Conservation (phyloP, 2,329 filamentous ascomycete genomes). For the Venturiaceae sp. region DNA sequence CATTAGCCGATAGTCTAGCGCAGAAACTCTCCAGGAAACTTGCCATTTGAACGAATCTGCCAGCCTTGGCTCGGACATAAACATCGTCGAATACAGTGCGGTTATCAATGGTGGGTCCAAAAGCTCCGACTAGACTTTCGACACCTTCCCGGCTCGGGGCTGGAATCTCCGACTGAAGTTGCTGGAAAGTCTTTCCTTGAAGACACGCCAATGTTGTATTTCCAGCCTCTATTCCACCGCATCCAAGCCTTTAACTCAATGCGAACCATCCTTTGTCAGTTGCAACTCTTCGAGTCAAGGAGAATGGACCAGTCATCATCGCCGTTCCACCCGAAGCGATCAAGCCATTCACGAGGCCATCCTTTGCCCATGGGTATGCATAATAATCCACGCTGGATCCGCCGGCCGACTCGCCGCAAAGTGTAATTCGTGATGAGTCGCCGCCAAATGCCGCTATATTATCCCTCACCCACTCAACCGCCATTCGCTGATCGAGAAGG, state of each 20-base stretch:
- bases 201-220: background rate
- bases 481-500: slow-evolving; percentile 28
- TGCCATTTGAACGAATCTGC: background rate
- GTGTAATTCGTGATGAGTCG: slow-evolving; percentile 24
- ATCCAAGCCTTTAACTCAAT: background rate
- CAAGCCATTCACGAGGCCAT: slow-evolving; percentile 15
- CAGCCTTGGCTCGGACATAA: background rate
- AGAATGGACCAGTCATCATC: background rate
- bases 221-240: background rate
- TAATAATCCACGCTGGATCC: slow-evolving; percentile 18
- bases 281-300: background rate
- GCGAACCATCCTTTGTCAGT: slow-evolving; percentile 9
- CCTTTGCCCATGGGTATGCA: slow-evolving; percentile 18
- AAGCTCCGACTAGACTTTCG: background rate
- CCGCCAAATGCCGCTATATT: slow-evolving; percentile 26
- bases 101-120: background rate
- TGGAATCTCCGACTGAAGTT: background rate
- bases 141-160: background rate
- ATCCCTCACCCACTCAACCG: slow-evolving; percentile 42
- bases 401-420: slow-evolving; percentile 45
- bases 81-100: background rate
- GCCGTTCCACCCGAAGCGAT: slow-evolving; percentile 21
- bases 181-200: background rate
- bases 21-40: too few relatives aligned
- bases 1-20: background rate